A percentile compares a stretch with the other conserved stretches of the same genome.
These are phyloP conservation scores for Amaranthus tricolor DNA, from an alignment of 179 eudicot species.

Conservation along the genomic window DNA sequence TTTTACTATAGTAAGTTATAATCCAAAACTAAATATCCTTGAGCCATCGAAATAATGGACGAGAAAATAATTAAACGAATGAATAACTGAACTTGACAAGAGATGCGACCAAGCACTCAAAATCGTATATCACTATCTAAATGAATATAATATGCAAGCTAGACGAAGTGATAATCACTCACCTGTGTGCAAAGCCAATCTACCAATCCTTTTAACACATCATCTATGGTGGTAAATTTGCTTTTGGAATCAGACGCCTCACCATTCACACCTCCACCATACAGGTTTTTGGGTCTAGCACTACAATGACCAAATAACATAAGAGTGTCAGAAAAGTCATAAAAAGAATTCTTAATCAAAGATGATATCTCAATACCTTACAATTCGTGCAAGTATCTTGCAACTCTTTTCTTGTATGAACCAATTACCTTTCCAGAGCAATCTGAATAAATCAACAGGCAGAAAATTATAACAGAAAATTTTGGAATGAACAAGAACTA, in stretches of 20 bases:
- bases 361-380: slow-evolving; percentile 49
- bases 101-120: too few species aligned
- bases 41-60: too few species aligned
- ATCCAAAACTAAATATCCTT: too few species aligned
- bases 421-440: slow-evolving; percentile 93
- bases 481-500: neutral
- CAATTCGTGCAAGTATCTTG: slow-evolving; percentile 77
- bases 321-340: slow-evolving; percentile 4
- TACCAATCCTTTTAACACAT: slow-evolving; percentile 77
- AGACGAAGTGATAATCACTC: too few species aligned
- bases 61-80: too few species aligned
- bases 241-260: slow-evolving; percentile 68
- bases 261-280: slow-evolving; percentile 50
- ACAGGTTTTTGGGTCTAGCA: slow-evolving; percentile 68
- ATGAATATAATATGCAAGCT: too few species aligned
- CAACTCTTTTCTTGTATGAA: slow-evolving; percentile 96
- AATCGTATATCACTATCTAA: too few species aligned
- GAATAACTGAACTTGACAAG: too few species aligned
- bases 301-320: slow-evolving; percentile 38
- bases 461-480: neutral
- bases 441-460: slow-evolving; percentile 38
- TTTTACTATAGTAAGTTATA: too few species aligned
- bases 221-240: slow-evolving; percentile 57
- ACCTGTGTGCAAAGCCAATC: slow-evolving; percentile 97
- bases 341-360: neutral